Evolutionary conservation across 768 basidiomycete species (phyloP).

Genomic region (Candolleomyces aberdarensis): DNA sequence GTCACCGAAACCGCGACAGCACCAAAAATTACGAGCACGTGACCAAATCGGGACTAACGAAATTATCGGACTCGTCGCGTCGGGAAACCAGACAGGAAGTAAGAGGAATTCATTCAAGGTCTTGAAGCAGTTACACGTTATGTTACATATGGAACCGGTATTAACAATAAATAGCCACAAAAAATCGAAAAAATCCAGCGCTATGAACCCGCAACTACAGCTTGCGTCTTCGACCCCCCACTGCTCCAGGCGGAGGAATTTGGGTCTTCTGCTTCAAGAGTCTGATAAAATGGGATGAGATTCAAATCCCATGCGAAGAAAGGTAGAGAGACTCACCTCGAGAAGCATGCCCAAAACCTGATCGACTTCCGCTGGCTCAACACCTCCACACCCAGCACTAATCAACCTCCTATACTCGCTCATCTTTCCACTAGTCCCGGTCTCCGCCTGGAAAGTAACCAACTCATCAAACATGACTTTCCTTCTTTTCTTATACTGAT

Average conservation of each 20-base stretch:
- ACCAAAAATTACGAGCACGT: constrained; percentile 1
- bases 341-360: constrained; percentile 79
- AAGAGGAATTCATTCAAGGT: background rate
- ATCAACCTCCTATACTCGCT: constrained; percentile 86
- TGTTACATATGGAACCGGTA: background rate
- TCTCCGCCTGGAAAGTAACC: constrained; percentile 81
- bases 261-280: constrained; percentile 79
- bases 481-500: constrained; percentile 63
- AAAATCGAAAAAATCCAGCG: constrained; percentile 15
- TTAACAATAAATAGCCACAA: constrained; percentile 1
- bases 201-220: constrained; percentile 19
- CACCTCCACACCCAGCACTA: constrained; percentile 85
- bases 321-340: constrained; percentile 51
- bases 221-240: constrained; percentile 24
- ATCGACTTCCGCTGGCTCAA: constrained; percentile 86
- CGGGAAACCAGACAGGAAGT: too few species aligned
- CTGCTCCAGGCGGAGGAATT: constrained; percentile 54
- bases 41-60: too few species aligned
- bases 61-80: too few species aligned
- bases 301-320: background rate
- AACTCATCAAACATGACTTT: constrained; percentile 71
- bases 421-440: constrained; percentile 88
- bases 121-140: background rate
- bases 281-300: constrained; percentile 38
- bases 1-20: background rate